Conservation (phyloP, 2,329 filamentous ascomycete genomes). For the Clarireedia monteithiana region DNA sequence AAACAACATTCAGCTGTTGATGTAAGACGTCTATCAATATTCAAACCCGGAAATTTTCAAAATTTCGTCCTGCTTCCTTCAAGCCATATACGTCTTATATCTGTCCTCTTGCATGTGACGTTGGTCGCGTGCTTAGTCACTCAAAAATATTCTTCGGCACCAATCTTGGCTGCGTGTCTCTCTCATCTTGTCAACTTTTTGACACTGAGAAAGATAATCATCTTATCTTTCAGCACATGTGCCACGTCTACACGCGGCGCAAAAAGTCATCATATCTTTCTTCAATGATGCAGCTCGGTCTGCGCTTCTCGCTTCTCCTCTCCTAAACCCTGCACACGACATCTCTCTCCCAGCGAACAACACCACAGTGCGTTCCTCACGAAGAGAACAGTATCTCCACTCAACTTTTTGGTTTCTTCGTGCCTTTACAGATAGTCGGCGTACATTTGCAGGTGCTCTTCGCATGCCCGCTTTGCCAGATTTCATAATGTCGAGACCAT, state of each 20-base stretch:
- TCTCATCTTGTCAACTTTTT: constrained; percentile 8
- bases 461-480: constrained; percentile 49
- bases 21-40: background rate
- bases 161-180: background rate
- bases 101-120: background rate
- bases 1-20: too few species aligned
- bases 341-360: constrained; percentile 20
- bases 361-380: constrained; percentile 32
- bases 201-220: constrained; percentile 7
- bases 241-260: constrained; percentile 23
- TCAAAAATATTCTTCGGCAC: background rate
- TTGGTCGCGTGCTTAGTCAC: constrained; percentile 7
- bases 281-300: constrained; percentile 52
- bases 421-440: constrained; percentile 38
- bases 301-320: constrained; percentile 45
- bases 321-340: constrained; percentile 39
- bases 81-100: background rate
- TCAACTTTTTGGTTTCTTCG: constrained; percentile 40
- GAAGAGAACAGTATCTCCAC: constrained; percentile 45
- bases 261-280: constrained; percentile 26
- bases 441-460: constrained; percentile 49
- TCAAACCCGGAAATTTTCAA: background rate
- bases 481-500: constrained; percentile 36
- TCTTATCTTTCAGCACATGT: constrained; percentile 15
- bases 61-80: background rate